These are phyloP conservation scores for Coix lacrymajobi DNA, from an alignment of 176 grass and related monocot genomes.

Conservation along the genomic window DNA sequence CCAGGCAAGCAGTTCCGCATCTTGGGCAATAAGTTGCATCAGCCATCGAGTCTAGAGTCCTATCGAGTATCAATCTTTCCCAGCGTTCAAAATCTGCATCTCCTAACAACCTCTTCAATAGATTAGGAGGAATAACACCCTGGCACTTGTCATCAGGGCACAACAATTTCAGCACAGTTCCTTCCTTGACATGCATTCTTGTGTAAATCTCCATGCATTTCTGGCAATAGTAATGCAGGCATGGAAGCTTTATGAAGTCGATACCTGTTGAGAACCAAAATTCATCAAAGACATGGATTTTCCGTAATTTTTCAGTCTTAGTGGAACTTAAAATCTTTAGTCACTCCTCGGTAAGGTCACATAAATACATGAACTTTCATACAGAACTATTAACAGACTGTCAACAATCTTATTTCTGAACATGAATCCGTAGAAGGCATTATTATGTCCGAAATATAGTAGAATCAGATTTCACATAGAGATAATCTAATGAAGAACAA, in stretches of 20 bases:
- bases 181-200: constrained; percentile 56
- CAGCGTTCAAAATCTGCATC: constrained; percentile 46
- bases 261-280: constrained; percentile 22
- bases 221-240: constrained; percentile 54
- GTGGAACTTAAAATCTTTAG: not conserved
- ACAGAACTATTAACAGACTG: not conserved
- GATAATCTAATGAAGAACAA: not conserved
- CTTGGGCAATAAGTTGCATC: constrained; percentile 57
- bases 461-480: not conserved
- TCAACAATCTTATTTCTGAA: not conserved
- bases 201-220: constrained; percentile 55
- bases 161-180: constrained; percentile 41
- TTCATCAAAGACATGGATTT: not conserved
- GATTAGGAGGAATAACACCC: constrained; percentile 40
- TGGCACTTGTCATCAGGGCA: constrained; percentile 39
- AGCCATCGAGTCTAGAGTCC: constrained; percentile 49
- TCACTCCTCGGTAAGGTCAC: not conserved
- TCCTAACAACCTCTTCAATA: constrained; percentile 39
- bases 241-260: constrained; percentile 49
- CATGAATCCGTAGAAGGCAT: not conserved
- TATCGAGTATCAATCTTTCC: constrained; percentile 48
- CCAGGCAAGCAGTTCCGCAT: constrained; percentile 47
- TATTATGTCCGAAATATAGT: not conserved
- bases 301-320: not conserved
- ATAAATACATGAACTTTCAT: not conserved